Conservation (phyloP, 305 asterid species). For the Fraxinus xanthoxyloides region DNA sequence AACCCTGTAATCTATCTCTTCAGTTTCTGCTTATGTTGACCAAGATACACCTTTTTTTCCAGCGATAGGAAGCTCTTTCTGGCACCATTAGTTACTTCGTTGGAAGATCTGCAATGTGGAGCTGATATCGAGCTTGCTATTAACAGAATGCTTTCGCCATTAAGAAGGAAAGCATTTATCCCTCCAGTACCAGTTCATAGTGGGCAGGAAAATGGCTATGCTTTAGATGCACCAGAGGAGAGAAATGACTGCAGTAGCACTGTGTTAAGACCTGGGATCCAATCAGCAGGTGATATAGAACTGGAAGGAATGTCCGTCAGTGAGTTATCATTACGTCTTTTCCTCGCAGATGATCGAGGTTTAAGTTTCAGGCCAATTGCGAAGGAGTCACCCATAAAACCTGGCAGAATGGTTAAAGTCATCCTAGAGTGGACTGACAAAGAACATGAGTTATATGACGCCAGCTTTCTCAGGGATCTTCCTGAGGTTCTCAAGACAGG, state of each 20-base stretch:
- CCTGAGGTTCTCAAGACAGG: constrained; percentile 82
- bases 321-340: constrained; percentile 60
- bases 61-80: constrained; percentile 87
- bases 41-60: constrained; percentile 17
- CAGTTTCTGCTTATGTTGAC: constrained; percentile 22
- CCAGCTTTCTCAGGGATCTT: constrained; percentile 64
- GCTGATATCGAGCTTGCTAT: constrained; percentile 70
- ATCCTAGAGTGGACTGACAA: constrained; percentile 49
- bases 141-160: constrained; percentile 54
- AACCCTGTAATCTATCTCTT: background rate
- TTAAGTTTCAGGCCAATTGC: constrained; percentile 52
- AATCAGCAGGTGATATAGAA: constrained; percentile 41
- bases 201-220: constrained; percentile 40
- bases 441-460: constrained; percentile 42
- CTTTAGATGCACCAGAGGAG: constrained; percentile 33
- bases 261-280: constrained; percentile 32
- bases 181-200: constrained; percentile 27
- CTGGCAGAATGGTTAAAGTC: constrained; percentile 33
- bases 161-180: constrained; percentile 46
- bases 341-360: constrained; percentile 64
- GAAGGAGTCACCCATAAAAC: constrained; percentile 56
- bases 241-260: constrained; percentile 29
- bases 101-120: constrained; percentile 71
- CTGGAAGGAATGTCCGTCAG: constrained; percentile 46
- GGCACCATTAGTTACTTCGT: constrained; percentile 73